These are phyloP conservation scores for Coemansia sp. DNA, from an alignment of 192 early-diverging fungal genomes.

Conservation along the genomic window DNA sequence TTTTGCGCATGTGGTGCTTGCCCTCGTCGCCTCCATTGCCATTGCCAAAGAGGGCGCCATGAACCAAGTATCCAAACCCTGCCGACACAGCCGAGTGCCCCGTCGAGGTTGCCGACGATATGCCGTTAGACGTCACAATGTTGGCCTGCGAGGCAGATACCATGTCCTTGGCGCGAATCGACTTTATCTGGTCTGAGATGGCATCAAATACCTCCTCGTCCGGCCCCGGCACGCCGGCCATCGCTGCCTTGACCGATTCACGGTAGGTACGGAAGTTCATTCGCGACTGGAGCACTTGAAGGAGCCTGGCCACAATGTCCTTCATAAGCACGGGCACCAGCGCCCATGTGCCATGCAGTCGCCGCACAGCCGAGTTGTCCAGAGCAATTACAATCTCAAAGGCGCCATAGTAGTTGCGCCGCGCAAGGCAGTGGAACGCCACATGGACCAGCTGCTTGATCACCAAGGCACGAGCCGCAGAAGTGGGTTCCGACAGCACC, in stretches of 20 bases:
- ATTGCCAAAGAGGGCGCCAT: conserved; percentile 39
- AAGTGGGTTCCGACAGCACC: conserved; percentile 44
- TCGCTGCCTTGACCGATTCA: conserved; percentile 51
- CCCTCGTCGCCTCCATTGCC: conserved; percentile 18
- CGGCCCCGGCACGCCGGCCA: conserved; percentile 37
- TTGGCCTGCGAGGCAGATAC: conserved; percentile 22
- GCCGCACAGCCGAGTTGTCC: conserved; percentile 50
- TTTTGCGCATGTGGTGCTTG: conserved; percentile 42
- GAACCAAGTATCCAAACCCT: conserved; percentile 36
- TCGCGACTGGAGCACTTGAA: conserved; percentile 45
- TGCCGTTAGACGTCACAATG: conserved; percentile 15
- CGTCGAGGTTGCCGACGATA: conserved; percentile 11
- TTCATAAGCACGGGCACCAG: conserved; percentile 44
- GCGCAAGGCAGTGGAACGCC: conserved; percentile 53
- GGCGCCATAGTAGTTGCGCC: conserved; percentile 53
- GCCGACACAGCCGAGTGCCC: conserved; percentile 18
- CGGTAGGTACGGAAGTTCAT: conserved; percentile 54
- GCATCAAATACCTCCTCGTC: conserved; percentile 48
- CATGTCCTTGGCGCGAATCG: conserved; percentile 43
- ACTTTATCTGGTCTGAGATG: conserved; percentile 42
- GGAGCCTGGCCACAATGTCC: conserved; percentile 42
- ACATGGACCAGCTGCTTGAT: conserved; percentile 52
- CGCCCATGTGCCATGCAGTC: conserved; percentile 52
- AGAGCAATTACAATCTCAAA: conserved; percentile 56
- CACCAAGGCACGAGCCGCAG: conserved; percentile 40